Base-by-base conservation (phyloP, 352 stramenopile species). In the Globisporangium radiosum region DNA sequence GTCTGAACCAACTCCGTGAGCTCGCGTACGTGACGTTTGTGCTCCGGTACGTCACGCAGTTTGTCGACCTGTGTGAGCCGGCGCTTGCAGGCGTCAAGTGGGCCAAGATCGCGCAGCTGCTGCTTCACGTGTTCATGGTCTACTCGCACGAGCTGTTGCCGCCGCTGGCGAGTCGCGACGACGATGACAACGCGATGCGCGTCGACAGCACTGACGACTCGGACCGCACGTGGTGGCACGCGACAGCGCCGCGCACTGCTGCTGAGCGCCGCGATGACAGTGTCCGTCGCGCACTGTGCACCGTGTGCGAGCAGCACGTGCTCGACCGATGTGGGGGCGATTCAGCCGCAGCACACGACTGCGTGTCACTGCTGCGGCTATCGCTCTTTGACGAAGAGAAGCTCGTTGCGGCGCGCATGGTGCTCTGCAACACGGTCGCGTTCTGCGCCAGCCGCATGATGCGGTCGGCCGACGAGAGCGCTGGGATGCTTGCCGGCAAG, bases 401-500 rank as follows among this genome's bases (percentile, higher is more conserved):
- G 65, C 60, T 92, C 57, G 88, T 92, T 58, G 78, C 81, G 38
- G 87, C 81, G 42, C 75, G 82, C 38, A 87, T 94, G 81, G 85
- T 92, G 9, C 36, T 92, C 54, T 92, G 81, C 65, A 91, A 92
- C 61, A 64, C 81, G 11, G 73, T 76, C 3, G 81, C 85, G 47
- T 90, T 87, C 62, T 94, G 85, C 56, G 65, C 73, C 10, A 87
- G 60, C n/a, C 80, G 80, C 19, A 88, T 90, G 78, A 79, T 87
- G 59, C 70, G 76, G 59, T 76, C 69, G 17, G 72, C 87, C n/a
- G 65, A 78, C 47, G 72, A 75, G 36, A 52, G 43, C 19, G 69
- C 63, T 0, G 60, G 63, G 5, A 56, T 76, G 25, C 54, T 68
- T 0, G 75, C 66, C 7, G 66, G 65, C 5, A 72, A 72, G 48